phyloP scores from a whole-genome alignment of 345 rosid species.

The Eucalyptus erythrocorys region DNA sequence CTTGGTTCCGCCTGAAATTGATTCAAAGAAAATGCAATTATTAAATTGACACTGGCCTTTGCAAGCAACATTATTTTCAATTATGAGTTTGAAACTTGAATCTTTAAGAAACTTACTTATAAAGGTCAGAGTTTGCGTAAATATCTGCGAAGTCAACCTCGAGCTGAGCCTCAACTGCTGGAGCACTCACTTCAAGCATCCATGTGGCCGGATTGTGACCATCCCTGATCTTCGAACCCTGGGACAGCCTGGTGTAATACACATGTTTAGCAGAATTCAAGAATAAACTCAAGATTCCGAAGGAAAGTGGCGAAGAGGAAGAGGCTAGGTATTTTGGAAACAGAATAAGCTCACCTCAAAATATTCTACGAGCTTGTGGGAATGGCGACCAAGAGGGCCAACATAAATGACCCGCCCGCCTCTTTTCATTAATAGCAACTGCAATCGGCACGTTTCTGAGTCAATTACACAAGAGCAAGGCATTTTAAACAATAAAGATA shows the following conservation, averaged over 20 bases:
- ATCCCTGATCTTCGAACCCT: constrained; percentile 47
- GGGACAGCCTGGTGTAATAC: constrained; percentile 32
- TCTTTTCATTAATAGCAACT: constrained; percentile 9
- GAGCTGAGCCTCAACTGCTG: background rate
- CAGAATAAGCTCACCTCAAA: background rate
- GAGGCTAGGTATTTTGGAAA: background rate
- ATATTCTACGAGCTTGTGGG: background rate
- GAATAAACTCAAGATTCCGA: background rate
- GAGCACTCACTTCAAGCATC: constrained; percentile 56
- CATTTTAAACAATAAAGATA: background rate
- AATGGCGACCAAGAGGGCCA: background rate
- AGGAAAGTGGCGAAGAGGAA: background rate
- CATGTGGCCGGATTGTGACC: constrained; percentile 86
- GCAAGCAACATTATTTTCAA: background rate
- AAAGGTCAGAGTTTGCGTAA: background rate
- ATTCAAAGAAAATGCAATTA: background rate
- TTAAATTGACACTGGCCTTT: background rate
- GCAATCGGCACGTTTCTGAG: background rate
- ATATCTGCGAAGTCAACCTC: background rate
- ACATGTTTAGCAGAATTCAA: background rate
- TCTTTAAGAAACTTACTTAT: background rate
- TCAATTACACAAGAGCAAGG: background rate
- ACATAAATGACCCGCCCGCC: constrained; percentile 7
- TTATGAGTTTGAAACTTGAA: background rate
- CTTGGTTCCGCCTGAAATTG: background rate